Evolutionary conservation across 257 asterid species (phyloP), one percentile per base, ranked within the genome.

Genomic region (Solanum corneliomulleri): DNA sequence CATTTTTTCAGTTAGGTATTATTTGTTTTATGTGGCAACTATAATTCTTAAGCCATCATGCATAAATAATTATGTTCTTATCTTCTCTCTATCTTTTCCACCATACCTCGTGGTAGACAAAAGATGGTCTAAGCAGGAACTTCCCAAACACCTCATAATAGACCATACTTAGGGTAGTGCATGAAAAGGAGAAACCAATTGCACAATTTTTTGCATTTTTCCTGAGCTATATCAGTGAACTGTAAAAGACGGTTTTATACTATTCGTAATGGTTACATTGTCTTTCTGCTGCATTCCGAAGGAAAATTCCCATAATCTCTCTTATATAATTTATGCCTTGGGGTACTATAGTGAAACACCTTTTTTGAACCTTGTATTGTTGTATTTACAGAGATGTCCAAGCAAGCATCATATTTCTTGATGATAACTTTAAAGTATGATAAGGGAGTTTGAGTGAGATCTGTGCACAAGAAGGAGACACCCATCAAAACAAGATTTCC

Each of bases 351-450:
- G 35, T 66, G 88, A 89, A 87, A 71, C 60, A 37, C 56, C 78
- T 82, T 56, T 72, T 81, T 74, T 25, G 9, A 72, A 37, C 66
- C 66, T 25, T 78, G 14, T 49, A 41, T 33, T 82, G 23, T 10
- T 45, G 35, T 86, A 78, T 85, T 33, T 92, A 75, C 91, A 97
- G 99, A 94, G 98, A 97, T 92, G 89, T 97, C 86, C 99, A 94
- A 93, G 96, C 98, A 60, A 94, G 99, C 89, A 96, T 98, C 89
- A 92, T 97, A 91, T 98, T 97, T 88, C 99, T 97, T 83, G 99
- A 95, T 64, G 98, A 97, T 85, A 97, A 95, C 91, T 97, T 88
- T 88, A 99, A 97, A 93, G 99, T 97, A 83, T 91, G 99, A 85
- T 89, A 96, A 37, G 99, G 99, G 89, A 97, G 99, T 90, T 91